Evolutionary conservation across 495 filamentous ascomycete genomes (phyloP).

Genomic region (Friedmanniomyces simplex): DNA sequence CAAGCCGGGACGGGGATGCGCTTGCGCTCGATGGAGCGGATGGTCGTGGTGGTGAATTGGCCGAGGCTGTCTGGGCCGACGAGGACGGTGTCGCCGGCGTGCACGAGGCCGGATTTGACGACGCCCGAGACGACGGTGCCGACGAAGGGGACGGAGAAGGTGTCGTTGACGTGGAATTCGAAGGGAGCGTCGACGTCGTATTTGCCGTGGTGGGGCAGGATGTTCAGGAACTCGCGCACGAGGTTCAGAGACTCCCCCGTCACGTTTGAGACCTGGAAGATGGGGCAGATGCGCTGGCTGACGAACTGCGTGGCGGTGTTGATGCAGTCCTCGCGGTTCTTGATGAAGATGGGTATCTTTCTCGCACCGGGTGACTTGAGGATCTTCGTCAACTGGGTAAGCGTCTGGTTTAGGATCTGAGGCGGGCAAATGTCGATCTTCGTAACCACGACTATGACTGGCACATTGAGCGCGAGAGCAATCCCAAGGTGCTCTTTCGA

Average conservation of each 20-base stretch:
- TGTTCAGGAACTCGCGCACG: conserved; percentile 87
- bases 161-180: conserved; percentile 95
- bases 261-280: conserved; percentile 97
- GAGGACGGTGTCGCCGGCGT: conserved; percentile 79
- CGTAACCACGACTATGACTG: conserved; percentile 95
- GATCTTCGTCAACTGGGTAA: conserved; percentile 83
- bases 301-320: conserved; percentile 96
- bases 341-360: conserved; percentile 97
- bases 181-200: conserved; percentile 83
- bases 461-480: conserved; percentile 87
- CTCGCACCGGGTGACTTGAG: conserved; percentile 85
- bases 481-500: conserved; percentile 96
- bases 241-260: conserved; percentile 75
- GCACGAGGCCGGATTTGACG: conserved; percentile 77
- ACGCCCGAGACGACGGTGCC: conserved; percentile 94
- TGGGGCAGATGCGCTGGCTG: conserved; percentile 86
- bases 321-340: conserved; percentile 79
- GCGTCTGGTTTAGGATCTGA: conserved; percentile 86
- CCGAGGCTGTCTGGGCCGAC: conserved; percentile 89
- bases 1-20: conserved; percentile 81
- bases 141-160: conserved; percentile 96
- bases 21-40: conserved; percentile 92
- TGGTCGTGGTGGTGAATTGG: conserved; percentile 79
- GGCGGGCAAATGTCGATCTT: conserved; percentile 99
- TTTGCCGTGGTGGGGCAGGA: conserved; percentile 87